phyloP scores from a whole-genome alignment of 2,329 filamentous ascomycete species.

The Botryotinia convoluta region DNA sequence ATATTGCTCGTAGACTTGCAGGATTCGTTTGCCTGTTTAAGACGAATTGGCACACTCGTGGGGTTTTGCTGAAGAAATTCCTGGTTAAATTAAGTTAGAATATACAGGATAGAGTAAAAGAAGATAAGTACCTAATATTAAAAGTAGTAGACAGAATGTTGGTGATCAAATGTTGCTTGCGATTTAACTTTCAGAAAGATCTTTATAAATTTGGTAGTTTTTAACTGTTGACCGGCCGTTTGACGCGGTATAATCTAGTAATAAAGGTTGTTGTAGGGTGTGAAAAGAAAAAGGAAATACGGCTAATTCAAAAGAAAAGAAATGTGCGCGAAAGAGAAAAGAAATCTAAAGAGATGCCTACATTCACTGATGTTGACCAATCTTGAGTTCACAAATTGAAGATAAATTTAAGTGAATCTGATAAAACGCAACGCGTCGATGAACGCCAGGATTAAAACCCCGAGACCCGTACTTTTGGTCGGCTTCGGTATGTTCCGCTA shows the following conservation, averaged over 20 bases:
- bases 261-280: background rate
- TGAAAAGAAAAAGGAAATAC: background rate
- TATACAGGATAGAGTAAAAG: background rate
- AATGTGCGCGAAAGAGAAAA: background rate
- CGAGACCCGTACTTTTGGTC: background rate
- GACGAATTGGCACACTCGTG: background rate
- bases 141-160: background rate
- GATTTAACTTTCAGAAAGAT: background rate
- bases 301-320: background rate
- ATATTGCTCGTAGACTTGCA: background rate
- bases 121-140: background rate
- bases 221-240: background rate
- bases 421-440: constrained; percentile 13
- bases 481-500: constrained; percentile 5
- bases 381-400: background rate
- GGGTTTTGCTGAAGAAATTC: background rate
- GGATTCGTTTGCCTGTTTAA: background rate
- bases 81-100: background rate
- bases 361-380: background rate
- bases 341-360: background rate
- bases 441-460: constrained; percentile 7
- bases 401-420: background rate
- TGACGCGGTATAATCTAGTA: background rate
- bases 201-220: background rate
- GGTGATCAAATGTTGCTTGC: background rate